These are phyloP conservation scores for Camellia oleifera DNA, from an alignment of 179 eudicot genomes.

Conservation along the genomic window DNA sequence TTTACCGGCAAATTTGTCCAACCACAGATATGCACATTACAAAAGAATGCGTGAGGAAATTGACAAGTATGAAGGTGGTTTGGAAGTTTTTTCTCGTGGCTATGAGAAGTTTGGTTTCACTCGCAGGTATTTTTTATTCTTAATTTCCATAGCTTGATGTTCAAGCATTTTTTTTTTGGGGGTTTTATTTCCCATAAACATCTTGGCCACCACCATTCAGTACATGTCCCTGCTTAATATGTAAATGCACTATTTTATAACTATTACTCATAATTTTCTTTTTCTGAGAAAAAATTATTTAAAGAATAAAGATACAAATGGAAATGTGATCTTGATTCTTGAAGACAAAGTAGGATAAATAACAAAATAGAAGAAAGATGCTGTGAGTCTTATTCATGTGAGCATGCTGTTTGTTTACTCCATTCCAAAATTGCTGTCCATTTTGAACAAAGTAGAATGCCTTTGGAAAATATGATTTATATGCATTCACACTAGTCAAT, in stretches of 20 bases:
- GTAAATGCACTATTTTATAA: not conserved
- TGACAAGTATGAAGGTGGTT: constrained; percentile 85
- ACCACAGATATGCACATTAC: constrained; percentile 63
- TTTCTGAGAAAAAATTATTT: not conserved
- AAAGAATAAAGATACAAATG: not conserved
- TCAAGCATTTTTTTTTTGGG: not conserved
- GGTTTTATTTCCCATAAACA: not conserved
- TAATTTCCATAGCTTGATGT: not conserved
- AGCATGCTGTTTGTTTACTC: not conserved
- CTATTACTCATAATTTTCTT: not conserved
- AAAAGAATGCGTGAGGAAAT: constrained; percentile 73
- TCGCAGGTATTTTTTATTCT: constrained; percentile 50
- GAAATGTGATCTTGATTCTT: not conserved
- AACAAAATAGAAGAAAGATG: not conserved
- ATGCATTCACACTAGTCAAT: constrained; percentile 5
- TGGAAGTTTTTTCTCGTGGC: constrained; percentile 91
- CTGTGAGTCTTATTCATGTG: not conserved
- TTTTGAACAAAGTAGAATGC: not conserved
- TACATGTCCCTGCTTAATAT: not conserved
- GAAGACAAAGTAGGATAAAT: not conserved
- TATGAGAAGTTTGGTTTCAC: constrained; percentile 87
- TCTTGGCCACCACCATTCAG: not conserved
- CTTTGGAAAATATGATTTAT: not conserved
- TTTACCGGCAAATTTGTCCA: not conserved
- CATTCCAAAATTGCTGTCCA: not conserved